Percentiles rank a stretch among this genome's conserved stretches.
Conservation (phyloP, 805 yeast species). For the Starmerella bacillaris region DNA sequence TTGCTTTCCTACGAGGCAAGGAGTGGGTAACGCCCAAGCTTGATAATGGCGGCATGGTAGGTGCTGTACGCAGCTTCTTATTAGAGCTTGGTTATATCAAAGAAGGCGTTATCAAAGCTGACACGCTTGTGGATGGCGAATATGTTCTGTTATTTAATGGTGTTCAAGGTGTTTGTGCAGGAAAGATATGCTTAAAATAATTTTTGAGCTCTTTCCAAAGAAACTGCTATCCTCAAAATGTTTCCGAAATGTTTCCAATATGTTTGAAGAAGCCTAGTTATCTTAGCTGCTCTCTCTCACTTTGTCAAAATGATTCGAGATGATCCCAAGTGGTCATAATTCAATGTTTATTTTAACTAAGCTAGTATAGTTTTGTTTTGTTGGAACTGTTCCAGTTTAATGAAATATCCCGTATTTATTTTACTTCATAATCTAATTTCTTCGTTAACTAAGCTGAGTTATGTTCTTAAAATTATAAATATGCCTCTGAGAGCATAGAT, state of each 20-base stretch:
- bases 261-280: background rate
- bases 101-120: slow-evolving; percentile 34
- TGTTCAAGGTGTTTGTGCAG: slow-evolving; percentile 44
- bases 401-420: no score
- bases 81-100: slow-evolving; percentile 34
- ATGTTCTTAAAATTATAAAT: no score
- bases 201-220: no score
- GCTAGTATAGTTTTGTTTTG: no score
- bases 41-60: slow-evolving; percentile 63
- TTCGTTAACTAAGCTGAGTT: no score
- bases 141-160: slow-evolving; percentile 63
- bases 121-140: slow-evolving; percentile 44
- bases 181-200: background rate
- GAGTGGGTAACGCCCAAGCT: slow-evolving; percentile 72
- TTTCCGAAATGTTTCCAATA: background rate
- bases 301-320: background rate
- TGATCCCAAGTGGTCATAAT: no score
- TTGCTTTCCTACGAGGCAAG: slow-evolving; percentile 42
- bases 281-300: background rate
- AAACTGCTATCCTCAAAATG: background rate
- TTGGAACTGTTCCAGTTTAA: no score
- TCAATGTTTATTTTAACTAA: no score
- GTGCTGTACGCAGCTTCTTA: slow-evolving; percentile 55
- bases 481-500: slow-evolving; percentile 45
- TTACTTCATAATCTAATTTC: no score